A percentile compares a stretch with the other conserved stretches of the same genome.
Conservation (phyloP, 2,329 filamentous ascomycete species). For the Coccinonectria pachysandricola region DNA sequence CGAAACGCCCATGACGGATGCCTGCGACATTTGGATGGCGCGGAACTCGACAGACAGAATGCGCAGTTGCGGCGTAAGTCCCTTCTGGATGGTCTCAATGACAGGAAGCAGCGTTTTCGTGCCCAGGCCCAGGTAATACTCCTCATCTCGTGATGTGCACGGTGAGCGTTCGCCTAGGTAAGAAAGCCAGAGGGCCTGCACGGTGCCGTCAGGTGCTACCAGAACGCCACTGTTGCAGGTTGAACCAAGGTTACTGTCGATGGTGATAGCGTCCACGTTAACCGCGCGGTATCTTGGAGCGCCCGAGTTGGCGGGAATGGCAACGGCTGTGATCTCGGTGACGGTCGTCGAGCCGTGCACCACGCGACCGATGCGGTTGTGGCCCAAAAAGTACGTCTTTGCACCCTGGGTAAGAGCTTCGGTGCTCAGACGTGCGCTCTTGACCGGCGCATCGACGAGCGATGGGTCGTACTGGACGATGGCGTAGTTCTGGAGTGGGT, state of each 20-base stretch:
- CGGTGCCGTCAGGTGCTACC: slow-evolving; percentile 78
- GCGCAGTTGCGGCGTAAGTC: slow-evolving; percentile 67
- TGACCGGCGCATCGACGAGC: slow-evolving; percentile 86
- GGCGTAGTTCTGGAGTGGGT: slow-evolving; percentile 93
- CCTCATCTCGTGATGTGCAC: slow-evolving; percentile 75
- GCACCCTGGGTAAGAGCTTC: slow-evolving; percentile 85
- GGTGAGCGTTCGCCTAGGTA: slow-evolving; percentile 84
- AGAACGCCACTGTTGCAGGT: slow-evolving; percentile 93
- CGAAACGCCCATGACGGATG: slow-evolving; percentile 90
- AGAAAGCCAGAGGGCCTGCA: slow-evolving; percentile 92
- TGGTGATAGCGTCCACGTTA: slow-evolving; percentile 93
- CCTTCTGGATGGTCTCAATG: slow-evolving; percentile 74
- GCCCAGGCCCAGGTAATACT: slow-evolving; percentile 89
- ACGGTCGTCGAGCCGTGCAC: slow-evolving; percentile 91
- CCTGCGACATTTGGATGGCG: slow-evolving; percentile 93
- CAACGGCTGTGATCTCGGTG: slow-evolving; percentile 93
- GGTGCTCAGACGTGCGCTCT: slow-evolving; percentile 74
- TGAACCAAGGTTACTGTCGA: slow-evolving; percentile 82
- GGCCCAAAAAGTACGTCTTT: slow-evolving; percentile 94
- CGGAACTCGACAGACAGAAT: slow-evolving; percentile 93
- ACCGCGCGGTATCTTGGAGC: slow-evolving; percentile 90
- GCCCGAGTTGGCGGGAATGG: slow-evolving; percentile 85
- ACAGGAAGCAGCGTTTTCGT: slow-evolving; percentile 84
- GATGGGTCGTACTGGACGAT: slow-evolving; percentile 90
- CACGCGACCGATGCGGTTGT: slow-evolving; percentile 89